Evolutionary conservation across 1,139 yeast species (phyloP), one percentile per base, ranked within the genome.

Genomic region (Candida tetrigidarum): DNA sequence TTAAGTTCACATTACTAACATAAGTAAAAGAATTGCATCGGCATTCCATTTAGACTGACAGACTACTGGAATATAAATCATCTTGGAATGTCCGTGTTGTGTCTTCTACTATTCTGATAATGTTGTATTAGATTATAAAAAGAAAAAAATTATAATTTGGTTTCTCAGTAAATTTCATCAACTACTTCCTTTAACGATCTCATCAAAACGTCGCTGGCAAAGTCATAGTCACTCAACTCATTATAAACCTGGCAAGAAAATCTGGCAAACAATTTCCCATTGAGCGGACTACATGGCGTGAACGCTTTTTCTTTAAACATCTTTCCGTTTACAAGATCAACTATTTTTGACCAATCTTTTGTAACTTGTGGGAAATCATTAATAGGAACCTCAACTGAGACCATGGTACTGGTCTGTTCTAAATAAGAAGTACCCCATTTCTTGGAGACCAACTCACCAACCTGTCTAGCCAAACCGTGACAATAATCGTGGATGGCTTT

Each of bases 221-320:
- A 58, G 32, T 67, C 71, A 57, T 72, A 84, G 54, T 85, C 91
- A 7, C 63, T 64, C 26, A 78, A 54, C 34, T 81, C 85, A 50
- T 81, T 77, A 58, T 82, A 84, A 7, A 81, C 62, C 54, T 84
- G 87, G 35, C 82, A 82, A 35, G 84, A 77, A 49, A 82, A 76
- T 48, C 92, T 72, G 16, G 74, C 68, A 55, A 71, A 75, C 30
- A 76, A 46, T 32, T 63, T 61, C 2, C 69, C 77, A 35, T 73
- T 67, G 55, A 78, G 81, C 19, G 60, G 56, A 4, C 58, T 60
- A 22, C 74, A 51, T 9, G 82, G 86, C 19, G 80, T 71, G 54
- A 67, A 78, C 0, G 84, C 74, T 19, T 71, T 69, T 48, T 66
- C 53, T 8, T 71, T 45, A 20, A 44, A 35, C 48, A 44, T 27